Evolutionary conservation across 768 basidiomycete species (phyloP).

Genomic region (Agaricus blazei): DNA sequence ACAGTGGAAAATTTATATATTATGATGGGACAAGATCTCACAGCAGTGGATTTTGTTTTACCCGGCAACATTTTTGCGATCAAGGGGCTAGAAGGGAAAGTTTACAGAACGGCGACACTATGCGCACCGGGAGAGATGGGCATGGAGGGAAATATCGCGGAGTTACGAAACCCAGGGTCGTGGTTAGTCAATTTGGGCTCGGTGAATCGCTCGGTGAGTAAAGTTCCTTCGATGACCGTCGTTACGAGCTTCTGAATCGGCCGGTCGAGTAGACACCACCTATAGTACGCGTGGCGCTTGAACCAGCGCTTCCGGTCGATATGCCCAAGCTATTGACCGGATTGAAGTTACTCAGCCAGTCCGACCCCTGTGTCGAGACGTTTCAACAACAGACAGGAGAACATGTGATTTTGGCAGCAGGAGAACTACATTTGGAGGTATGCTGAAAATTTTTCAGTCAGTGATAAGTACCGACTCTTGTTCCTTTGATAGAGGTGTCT

Average conservation of each 20-base stretch:
- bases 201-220: slow-evolving; percentile 57
- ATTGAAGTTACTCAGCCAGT: slow-evolving; percentile 83
- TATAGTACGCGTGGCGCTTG: slow-evolving; percentile 93
- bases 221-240: background rate
- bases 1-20: slow-evolving; percentile 79
- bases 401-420: slow-evolving; percentile 93
- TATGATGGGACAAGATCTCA: slow-evolving; percentile 98
- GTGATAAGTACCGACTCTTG: background rate
- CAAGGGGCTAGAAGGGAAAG: slow-evolving; percentile 82
- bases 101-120: slow-evolving; percentile 87
- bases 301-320: slow-evolving; percentile 77
- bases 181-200: slow-evolving; percentile 80
- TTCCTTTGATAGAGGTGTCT: slow-evolving; percentile 71
- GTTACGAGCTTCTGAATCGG: background rate
- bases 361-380: slow-evolving; percentile 96
- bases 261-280: slow-evolving; percentile 57
- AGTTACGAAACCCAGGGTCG: slow-evolving; percentile 31
- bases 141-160: slow-evolving; percentile 24
- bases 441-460: background rate
- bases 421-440: slow-evolving; percentile 94
- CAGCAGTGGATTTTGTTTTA: slow-evolving; percentile 71
- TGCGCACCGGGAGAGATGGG: slow-evolving; percentile 59
- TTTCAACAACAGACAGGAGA: slow-evolving; percentile 98
- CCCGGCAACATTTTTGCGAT: slow-evolving; percentile 97
- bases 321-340: slow-evolving; percentile 88